Conservation (phyloP, 2,329 filamentous ascomycete species). For the Colletotrichum brevisporum region DNA sequence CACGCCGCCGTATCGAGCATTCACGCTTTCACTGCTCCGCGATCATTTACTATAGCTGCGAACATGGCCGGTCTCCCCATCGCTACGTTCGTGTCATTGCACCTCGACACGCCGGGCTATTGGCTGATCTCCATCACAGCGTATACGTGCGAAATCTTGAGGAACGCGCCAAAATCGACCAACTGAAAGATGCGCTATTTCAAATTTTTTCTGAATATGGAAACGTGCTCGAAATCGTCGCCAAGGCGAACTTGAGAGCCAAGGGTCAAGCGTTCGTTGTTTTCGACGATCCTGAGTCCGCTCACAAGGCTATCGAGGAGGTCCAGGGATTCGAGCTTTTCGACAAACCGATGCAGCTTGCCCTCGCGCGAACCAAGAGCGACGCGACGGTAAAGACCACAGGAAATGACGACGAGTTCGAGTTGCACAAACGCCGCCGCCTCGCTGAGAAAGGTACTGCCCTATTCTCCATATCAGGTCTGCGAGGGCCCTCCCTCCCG, state of each 20-base stretch:
- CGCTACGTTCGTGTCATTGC: slow-evolving; percentile 82
- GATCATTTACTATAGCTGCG: slow-evolving; percentile 50
- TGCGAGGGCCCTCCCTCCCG: not conserved
- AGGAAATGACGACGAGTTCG: slow-evolving; percentile 84
- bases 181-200: slow-evolving; percentile 79
- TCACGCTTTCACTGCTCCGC: not conserved
- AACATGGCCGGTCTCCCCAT: slow-evolving; percentile 59
- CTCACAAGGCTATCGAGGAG: slow-evolving; percentile 85
- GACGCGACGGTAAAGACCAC: slow-evolving; percentile 87
- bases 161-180: slow-evolving; percentile 88
- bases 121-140: slow-evolving; percentile 60
- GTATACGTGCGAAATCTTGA: slow-evolving; percentile 88
- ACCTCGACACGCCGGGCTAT: slow-evolving; percentile 70
- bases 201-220: slow-evolving; percentile 93
- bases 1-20: not conserved
- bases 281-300: slow-evolving; percentile 86
- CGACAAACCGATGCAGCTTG: slow-evolving; percentile 89
- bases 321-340: slow-evolving; percentile 94
- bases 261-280: slow-evolving; percentile 98
- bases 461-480: slow-evolving; percentile 2
- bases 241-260: slow-evolving; percentile 90
- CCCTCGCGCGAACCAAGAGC: slow-evolving; percentile 85
- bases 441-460: slow-evolving; percentile 88
- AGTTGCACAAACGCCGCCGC: slow-evolving; percentile 86
- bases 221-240: slow-evolving; percentile 85